Evolutionary conservation across 2,329 filamentous ascomycete genomes (phyloP), one percentile per base, ranked within the genome.

Genomic region (Fusarium mangiferae): DNA sequence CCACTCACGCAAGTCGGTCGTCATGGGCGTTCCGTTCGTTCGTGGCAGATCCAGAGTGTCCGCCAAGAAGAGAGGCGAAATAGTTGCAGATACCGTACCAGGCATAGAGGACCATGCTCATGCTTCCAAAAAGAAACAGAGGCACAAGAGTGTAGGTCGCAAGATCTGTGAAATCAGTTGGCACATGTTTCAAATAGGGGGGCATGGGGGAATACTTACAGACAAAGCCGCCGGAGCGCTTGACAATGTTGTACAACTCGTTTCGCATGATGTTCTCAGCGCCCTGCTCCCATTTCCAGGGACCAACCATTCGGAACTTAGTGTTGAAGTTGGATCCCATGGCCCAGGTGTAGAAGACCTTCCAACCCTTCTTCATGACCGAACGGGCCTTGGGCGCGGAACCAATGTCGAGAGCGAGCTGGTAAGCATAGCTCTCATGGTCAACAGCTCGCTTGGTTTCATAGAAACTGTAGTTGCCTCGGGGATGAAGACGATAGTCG

Each of bases 381-480:
- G 84, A 77, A 0, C 69, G 65, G 20, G 84, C 77, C 2, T 76
- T 81, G 1, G 85, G 85, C 0, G 84, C 85, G 7, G 84, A 76
- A 5, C 83, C 84, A 72, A 87, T 85, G 71, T 87, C 86, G 1
- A 85, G 78, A 0, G 85, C 85, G 8, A 87, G 81, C 77, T 87
- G 86, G 76, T 87, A 87, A 0, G 84, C 83, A 68, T 87, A 87
- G 62, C 82, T 83, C 66, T 87, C 86, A 58, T 87, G 85, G 49
- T 87, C 85, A 3, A 87, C 85, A 15, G 84, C 85, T 60, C 82
- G 79, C 71, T 84, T 83, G 30, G 70, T 78, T 28, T 78, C 66
- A 57, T 75, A 81, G 30, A 82, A 73, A 60, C 82, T 81, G 68
- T 83, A 83, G 17, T 74, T 72, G 1, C 74, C 78, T 11, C 80